Base-by-base conservation (phyloP, 192 early-diverging fungal species). In the Coemansia sp. region DNA sequence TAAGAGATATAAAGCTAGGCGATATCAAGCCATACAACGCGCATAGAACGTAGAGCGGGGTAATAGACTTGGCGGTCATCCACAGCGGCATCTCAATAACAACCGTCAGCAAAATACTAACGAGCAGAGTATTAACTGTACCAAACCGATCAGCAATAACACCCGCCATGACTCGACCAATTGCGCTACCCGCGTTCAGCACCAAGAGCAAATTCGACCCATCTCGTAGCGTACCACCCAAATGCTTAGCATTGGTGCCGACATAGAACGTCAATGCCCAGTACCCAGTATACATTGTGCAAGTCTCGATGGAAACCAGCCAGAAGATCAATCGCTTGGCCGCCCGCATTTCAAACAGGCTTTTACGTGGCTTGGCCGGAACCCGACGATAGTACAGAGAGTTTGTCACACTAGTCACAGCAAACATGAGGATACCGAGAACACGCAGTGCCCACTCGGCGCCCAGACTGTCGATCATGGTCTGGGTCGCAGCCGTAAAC, bases 371-470 rank as follows among this genome's bases (percentile, higher is more conserved):
- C 35, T 86, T 53, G 31, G 85, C 79, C 5, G 78, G 78, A 3
- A 75, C 73, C 8, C 73, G 69, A 8, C 73, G 62, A 20, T 66
- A 69, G 36, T 80, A 80, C 1, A 80, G 37, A 13, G 62, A 14
- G 42, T 75, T 80, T 59, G 65, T 66, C 0, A 70, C n/a, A 16
- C 79, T 61, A 0, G 75, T 77, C 23, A 76, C 65, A 6, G 20
- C 68, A 60, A 85, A 83, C 0, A 69, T 69, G 6, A 88, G 68
- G 33, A 88, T 70, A 9, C 86, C 89, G 39, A 88, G 82, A 26
- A 91, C 80, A 9, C 92, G 86, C 26, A 95, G 77, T 2, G 89
- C 85, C 88, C 90, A 92, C 21, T 62, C 53, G 12, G 82, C 73
- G 2, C 90, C 94, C 34, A 91, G 23, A 3, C 47, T 61, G 43